A percentile compares a stretch with the other conserved stretches of the same genome.
These are phyloP conservation scores for Diaporthe nobilis DNA, from an alignment of 2,329 filamentous ascomycete genomes.

Conservation along the genomic window DNA sequence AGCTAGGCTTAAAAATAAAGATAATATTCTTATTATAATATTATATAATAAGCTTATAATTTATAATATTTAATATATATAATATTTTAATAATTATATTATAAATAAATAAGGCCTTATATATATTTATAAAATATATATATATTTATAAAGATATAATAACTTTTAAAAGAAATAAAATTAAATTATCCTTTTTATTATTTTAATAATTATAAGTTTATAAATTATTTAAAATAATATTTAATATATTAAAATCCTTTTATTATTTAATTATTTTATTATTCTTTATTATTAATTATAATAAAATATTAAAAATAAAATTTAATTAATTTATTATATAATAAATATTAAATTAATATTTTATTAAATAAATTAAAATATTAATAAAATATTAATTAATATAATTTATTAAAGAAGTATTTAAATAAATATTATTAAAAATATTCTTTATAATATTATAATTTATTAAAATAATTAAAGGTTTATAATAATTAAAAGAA, in stretches of 20 bases:
- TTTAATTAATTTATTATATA: background rate
- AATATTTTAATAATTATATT: background rate
- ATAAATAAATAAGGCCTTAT: no score
- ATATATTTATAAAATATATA: no score
- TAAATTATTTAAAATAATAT: background rate
- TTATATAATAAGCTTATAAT: background rate
- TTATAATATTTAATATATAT: conserved; percentile 2
- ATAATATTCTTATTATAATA: background rate
- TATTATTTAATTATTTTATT: background rate
- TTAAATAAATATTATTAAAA: no score
- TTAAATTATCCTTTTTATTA: background rate
- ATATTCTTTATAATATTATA: no score
- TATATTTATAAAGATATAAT: no score
- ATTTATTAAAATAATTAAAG: no score
- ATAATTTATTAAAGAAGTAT: no score
- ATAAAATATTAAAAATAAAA: background rate
- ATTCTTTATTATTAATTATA: background rate
- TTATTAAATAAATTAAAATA: background rate
- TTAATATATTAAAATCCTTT: background rate
- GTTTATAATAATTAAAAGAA: no score
- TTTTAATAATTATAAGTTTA: background rate
- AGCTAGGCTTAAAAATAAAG: background rate
- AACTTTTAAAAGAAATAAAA: no score
- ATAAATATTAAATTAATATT: background rate
- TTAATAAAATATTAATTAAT: background rate